Conservation (phyloP, 257 asterid genomes). For the Ophiorrhiza pumila region DNA sequence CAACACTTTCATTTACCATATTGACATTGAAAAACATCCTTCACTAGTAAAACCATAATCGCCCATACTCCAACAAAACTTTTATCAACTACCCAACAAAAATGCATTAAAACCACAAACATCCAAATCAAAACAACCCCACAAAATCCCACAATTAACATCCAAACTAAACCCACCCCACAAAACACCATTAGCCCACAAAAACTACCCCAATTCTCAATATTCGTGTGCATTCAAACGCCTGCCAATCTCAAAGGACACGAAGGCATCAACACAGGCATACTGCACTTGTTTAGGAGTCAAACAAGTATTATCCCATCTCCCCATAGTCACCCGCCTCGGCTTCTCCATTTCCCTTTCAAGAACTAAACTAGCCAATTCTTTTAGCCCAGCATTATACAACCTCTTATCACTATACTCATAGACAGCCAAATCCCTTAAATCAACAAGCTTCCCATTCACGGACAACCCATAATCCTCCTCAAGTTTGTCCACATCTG, state of each 20-base stretch:
- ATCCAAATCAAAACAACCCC: background rate
- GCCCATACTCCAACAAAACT: background rate
- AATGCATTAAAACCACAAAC: too few relatives aligned
- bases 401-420: background rate
- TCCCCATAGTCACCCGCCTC: slow-evolving; percentile 22
- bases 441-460: slow-evolving; percentile 21
- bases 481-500: slow-evolving; percentile 28
- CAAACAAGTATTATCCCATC: slow-evolving; percentile 30
- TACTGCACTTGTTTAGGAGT: slow-evolving; percentile 20
- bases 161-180: background rate
- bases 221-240: slow-evolving; percentile 12
- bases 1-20: too few relatives aligned
- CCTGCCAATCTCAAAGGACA: slow-evolving; percentile 25
- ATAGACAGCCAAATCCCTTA: slow-evolving; percentile 24
- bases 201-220: background rate
- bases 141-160: background rate
- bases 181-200: too few relatives aligned
- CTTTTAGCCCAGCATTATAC: slow-evolving; percentile 28
- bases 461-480: slow-evolving; percentile 24
- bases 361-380: slow-evolving; percentile 23
- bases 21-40: too few relatives aligned
- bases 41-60: background rate
- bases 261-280: slow-evolving; percentile 38
- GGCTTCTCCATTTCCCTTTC: slow-evolving; percentile 30
- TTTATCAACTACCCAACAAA: too few relatives aligned